A percentile compares a stretch with the other conserved stretches of the same genome.
phyloP scores from a whole-genome alignment of 768 basidiomycete genomes.

The Amanita thiersii region DNA sequence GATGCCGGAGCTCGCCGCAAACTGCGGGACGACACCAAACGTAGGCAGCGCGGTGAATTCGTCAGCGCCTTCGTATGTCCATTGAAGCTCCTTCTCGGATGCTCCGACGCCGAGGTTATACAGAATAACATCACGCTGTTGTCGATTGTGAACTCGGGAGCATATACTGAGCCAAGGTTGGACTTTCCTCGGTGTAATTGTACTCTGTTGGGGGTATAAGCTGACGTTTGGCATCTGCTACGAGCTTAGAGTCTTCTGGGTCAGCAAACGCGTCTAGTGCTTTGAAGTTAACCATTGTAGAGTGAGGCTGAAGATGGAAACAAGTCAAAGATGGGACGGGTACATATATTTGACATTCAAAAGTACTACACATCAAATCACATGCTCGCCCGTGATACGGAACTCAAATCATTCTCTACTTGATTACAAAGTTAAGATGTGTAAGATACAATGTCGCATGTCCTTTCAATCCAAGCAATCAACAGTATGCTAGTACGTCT shows the following conservation, averaged over 20 bases:
- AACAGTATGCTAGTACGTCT: slow-evolving; percentile 2
- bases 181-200: slow-evolving; percentile 60
- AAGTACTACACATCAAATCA: slow-evolving; percentile 11
- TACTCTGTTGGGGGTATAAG: slow-evolving; percentile 49
- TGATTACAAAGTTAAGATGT: background rate
- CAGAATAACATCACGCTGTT: slow-evolving; percentile 74
- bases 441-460: background rate
- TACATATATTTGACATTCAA: background rate
- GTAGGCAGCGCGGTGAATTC: slow-evolving; percentile 84
- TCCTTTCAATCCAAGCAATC: background rate
- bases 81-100: slow-evolving; percentile 84
- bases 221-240: slow-evolving; percentile 72
- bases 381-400: slow-evolving; percentile 10
- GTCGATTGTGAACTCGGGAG: background rate
- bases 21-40: slow-evolving; percentile 93
- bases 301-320: background rate
- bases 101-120: slow-evolving; percentile 96
- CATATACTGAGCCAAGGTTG: background rate
- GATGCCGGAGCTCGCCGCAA: slow-evolving; percentile 58
- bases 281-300: slow-evolving; percentile 30
- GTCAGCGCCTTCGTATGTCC: slow-evolving; percentile 87
- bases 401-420: background rate
- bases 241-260: slow-evolving; percentile 74
- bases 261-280: slow-evolving; percentile 53
- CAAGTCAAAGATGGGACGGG: background rate